Percentiles rank a stretch among this genome's conserved stretches.
Conservation (phyloP, 2,329 filamentous ascomycete species). For the Pestalotiopsis sp. region DNA sequence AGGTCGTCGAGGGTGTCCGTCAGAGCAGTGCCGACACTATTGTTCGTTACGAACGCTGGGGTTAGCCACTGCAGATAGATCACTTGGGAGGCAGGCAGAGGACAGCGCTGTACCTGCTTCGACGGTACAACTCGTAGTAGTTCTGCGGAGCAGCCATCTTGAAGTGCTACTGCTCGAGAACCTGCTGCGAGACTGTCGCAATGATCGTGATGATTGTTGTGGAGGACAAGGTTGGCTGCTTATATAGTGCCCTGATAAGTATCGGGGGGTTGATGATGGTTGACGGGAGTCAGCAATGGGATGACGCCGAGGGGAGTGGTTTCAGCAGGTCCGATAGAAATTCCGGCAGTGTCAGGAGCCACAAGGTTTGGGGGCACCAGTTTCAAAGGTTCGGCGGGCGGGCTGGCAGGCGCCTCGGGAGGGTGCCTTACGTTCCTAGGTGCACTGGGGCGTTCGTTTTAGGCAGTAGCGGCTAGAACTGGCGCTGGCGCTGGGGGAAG, state of each 20-base stretch:
- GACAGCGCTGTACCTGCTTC: constrained; percentile 76
- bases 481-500: neutral
- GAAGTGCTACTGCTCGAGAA: constrained; percentile 10
- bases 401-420: neutral
- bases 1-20: constrained; percentile 97
- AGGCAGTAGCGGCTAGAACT: neutral
- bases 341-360: neutral
- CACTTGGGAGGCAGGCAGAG: constrained; percentile 14
- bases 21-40: constrained; percentile 86
- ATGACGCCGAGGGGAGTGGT: neutral
- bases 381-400: neutral
- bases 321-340: neutral
- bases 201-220: constrained; percentile 10
- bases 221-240: constrained; percentile 12
- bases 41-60: constrained; percentile 19
- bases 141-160: constrained; percentile 50
- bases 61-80: constrained; percentile 21
- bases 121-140: constrained; percentile 94
- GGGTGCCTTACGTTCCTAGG: neutral
- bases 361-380: neutral
- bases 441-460: neutral
- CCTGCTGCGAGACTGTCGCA: constrained; percentile 4
- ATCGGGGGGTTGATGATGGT: neutral
- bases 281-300: constrained; percentile 9
- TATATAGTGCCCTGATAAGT: constrained; percentile 10